Percentiles rank a stretch among this genome's conserved stretches.
Conservation (phyloP, 108 stramenopile species). For the Parietichytrium sp. region DNA sequence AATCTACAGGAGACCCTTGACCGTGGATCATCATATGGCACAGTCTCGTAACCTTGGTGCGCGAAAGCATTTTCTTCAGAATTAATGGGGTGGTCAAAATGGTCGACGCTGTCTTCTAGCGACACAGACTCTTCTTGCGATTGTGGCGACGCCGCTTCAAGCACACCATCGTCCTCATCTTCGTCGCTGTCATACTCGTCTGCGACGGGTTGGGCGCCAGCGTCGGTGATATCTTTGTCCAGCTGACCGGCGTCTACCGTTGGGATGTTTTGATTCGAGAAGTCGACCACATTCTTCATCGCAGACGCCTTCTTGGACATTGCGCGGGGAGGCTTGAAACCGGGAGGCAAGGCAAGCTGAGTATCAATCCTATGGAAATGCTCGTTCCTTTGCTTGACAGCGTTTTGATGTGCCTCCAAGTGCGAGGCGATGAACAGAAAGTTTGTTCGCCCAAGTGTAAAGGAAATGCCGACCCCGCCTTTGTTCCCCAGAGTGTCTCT, state of each 20-base stretch:
- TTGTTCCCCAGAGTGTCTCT: slow-evolving; percentile 42
- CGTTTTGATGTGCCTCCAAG: slow-evolving; percentile 23
- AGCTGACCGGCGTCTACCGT: background rate
- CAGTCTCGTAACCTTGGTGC: background rate
- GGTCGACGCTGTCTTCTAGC: too few species aligned
- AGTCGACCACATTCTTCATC: too few species aligned
- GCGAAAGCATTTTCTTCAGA: too few species aligned
- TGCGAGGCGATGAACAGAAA: slow-evolving; percentile 39
- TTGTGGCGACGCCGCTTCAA: background rate
- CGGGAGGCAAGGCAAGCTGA: background rate
- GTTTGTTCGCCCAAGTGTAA: slow-evolving; percentile 34
- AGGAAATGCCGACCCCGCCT: slow-evolving; percentile 41
- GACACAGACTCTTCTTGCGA: too few species aligned
- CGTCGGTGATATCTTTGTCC: background rate
- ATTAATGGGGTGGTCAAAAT: too few species aligned
- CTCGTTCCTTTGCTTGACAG: background rate
- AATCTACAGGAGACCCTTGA: background rate
- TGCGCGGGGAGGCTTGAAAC: too few species aligned
- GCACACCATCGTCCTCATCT: background rate
- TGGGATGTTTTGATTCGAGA: too few species aligned
- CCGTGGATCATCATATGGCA: background rate
- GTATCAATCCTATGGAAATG: background rate
- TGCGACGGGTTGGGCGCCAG: background rate
- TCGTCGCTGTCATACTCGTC: background rate
- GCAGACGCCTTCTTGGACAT: too few species aligned